A percentile compares a stretch with the other conserved stretches of the same genome.
These are phyloP conservation scores for Alternaria arborescens DNA, from an alignment of 2,329 filamentous ascomycete species.

Conservation along the genomic window DNA sequence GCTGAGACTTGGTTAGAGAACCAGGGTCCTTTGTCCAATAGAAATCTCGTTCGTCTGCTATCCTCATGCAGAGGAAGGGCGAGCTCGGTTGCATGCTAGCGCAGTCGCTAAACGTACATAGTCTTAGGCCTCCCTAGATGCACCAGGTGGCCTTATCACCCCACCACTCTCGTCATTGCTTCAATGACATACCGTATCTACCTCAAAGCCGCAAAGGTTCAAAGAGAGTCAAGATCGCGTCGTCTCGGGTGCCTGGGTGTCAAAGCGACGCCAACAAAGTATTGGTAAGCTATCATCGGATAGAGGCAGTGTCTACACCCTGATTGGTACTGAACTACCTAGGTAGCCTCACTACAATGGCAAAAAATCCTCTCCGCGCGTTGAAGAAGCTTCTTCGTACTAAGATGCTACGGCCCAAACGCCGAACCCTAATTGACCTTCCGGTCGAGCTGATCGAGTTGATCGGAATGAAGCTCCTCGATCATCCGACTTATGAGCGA, in stretches of 20 bases:
- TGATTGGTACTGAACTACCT: background rate
- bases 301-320: background rate
- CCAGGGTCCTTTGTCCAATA: rapidly evolving
- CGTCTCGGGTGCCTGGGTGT: too few relatives aligned
- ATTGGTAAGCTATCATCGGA: background rate
- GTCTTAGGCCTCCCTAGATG: background rate
- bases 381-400: background rate
- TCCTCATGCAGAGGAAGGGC: background rate
- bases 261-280: background rate
- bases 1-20: background rate
- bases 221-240: too few relatives aligned
- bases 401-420: background rate
- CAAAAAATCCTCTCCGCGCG: background rate
- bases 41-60: background rate
- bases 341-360: background rate
- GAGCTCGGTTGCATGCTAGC: background rate
- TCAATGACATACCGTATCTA: background rate
- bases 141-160: background rate
- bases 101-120: background rate
- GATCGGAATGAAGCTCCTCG: background rate
- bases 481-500: background rate
- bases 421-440: background rate
- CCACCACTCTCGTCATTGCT: background rate
- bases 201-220: too few relatives aligned
- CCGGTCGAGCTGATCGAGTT: background rate